Conservation (phyloP, 495 filamentous ascomycete genomes). For the Trichoderma parareesei region DNA sequence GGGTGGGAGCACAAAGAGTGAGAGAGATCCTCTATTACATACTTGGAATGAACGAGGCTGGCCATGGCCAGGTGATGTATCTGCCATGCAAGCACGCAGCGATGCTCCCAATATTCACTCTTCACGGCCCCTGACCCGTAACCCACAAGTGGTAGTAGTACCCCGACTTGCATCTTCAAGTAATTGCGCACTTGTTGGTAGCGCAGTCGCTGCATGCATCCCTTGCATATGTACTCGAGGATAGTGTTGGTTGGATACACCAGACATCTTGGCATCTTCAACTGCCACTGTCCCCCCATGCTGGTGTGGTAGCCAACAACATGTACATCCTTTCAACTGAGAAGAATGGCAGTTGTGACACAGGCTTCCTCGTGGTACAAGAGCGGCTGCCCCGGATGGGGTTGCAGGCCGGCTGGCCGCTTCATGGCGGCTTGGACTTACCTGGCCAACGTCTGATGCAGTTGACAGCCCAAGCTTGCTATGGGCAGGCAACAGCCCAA, state of each 20-base stretch:
- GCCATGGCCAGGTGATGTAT: background rate
- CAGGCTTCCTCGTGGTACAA: background rate
- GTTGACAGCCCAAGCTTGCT: no score
- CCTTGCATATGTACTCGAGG: background rate
- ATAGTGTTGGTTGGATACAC: background rate
- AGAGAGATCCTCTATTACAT: background rate
- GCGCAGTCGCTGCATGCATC: background rate
- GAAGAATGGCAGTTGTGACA: no score
- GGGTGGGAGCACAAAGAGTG: background rate
- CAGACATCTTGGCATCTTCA: background rate
- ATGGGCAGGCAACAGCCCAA: background rate
- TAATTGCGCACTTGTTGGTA: no score
- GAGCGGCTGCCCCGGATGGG: background rate
- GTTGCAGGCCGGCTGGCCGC: no score
- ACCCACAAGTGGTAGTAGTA: no score
- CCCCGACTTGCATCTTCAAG: no score
- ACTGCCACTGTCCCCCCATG: constrained; percentile 4
- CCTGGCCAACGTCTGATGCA: no score
- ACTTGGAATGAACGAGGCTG: background rate
- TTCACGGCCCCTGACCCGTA: no score
- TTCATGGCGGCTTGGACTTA: background rate
- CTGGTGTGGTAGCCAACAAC: background rate
- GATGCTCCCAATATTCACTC: no score
- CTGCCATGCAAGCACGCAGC: no score
- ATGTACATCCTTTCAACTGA: background rate